Base-by-base conservation (phyloP, 495 filamentous ascomycete species). In the Xylaria venustula region DNA sequence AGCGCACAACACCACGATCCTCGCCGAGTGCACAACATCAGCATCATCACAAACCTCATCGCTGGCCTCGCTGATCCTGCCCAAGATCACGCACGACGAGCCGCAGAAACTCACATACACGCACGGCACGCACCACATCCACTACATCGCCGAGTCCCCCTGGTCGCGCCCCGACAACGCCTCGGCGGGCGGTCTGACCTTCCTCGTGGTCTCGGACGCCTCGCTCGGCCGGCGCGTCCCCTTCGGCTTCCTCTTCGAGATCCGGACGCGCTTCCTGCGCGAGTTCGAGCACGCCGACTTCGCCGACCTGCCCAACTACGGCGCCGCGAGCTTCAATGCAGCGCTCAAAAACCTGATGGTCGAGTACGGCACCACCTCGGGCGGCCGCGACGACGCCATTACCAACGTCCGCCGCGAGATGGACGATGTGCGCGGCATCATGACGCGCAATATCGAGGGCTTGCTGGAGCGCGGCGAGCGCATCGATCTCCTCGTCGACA, bases 371-470 rank as follows among this genome's bases (percentile, higher is more conserved):
- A 91, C 87, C 19, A 90, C 90, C 44, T 79, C 86, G 62, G 78
- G 72, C 26, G 87, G 87, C 26, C 83, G 89, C 65, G 80, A 92
- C 42, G 95, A 98, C 77, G 92, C 94, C 54, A 86, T 98, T 19
- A 78, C 82, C 37, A 92, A 89, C 54, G 93, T 88, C 30, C 88
- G 90, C 71, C 79, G 82, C 26, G 95, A 98, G 78, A 97, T 99
- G 66, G 92, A 96, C 57, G 91, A 89, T 63, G 94, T 96, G 42
- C 80, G 89, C 46, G 92, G 92, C 30, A 96, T 99, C 70, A 99
- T 99, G 94, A 97, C 93, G 54, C 86, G 95, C 79, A 99, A 98
- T 75, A 99, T 99, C 65, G 94, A 99, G 84, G 81, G 92, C 56
- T 85, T 99, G 66, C 73, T 99, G 48, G 94, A 99, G 83, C 79